Percentiles rank a stretch among this genome's conserved stretches.
phyloP scores from a whole-genome alignment of 495 filamentous ascomycete species.

The Lophiostoma macrostomum region DNA sequence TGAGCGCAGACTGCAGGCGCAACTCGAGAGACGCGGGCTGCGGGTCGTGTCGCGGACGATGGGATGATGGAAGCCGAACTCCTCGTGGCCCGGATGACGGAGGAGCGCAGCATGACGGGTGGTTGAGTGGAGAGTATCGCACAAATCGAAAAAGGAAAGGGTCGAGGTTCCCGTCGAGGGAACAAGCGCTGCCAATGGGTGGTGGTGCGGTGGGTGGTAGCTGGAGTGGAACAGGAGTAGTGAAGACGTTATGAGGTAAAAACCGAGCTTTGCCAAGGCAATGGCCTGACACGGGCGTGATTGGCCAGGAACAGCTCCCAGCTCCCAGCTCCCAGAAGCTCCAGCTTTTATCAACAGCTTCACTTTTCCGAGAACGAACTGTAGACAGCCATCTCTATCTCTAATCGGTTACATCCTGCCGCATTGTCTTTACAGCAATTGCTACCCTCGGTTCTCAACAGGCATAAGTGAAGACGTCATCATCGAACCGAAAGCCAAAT shows the following conservation, averaged over 20 bases:
- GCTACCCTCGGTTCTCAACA: too few species aligned
- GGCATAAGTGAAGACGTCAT: too few species aligned
- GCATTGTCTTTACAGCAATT: too few species aligned
- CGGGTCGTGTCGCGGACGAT: conserved; percentile 34
- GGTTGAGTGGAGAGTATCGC: conserved; percentile 32
- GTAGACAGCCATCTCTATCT: too few species aligned
- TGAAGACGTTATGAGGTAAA: too few species aligned
- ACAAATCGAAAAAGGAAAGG: conserved; percentile 21
- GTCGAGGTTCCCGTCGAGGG: conserved; percentile 18
- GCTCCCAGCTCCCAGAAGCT: background rate
- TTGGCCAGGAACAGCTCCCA: background rate
- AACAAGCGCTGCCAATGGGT: conserved; percentile 25
- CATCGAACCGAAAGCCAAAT: too few species aligned
- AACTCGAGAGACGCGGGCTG: conserved; percentile 20
- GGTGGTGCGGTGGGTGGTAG: conserved; percentile 7
- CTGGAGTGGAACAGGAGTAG: background rate
- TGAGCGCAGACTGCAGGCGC: conserved; percentile 24
- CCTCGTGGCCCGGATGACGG: conserved; percentile 31
- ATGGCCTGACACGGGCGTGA: background rate
- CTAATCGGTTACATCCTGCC: too few species aligned
- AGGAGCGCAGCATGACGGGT: conserved; percentile 32
- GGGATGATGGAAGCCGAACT: conserved; percentile 35
- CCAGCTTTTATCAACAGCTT: too few species aligned
- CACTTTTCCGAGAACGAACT: too few species aligned
- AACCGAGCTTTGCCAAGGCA: background rate